Percentiles rank a stretch among this genome's conserved stretches.
phyloP scores from a whole-genome alignment of 345 rosid species.

The Cardiospermum halicacabum region DNA sequence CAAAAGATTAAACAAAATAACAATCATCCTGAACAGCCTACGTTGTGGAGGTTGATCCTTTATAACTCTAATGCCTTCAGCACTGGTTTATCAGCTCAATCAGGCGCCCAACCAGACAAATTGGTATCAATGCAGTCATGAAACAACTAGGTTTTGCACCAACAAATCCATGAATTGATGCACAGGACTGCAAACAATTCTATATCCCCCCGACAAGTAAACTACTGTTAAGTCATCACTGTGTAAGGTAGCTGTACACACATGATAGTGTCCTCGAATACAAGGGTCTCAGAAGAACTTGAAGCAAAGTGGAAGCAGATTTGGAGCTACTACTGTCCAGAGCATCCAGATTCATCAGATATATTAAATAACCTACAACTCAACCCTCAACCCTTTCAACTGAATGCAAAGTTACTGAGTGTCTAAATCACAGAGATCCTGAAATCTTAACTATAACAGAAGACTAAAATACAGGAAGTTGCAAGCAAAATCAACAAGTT shows the following conservation, averaged over 20 bases:
- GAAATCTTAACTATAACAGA: constrained; percentile 6
- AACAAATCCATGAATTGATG: constrained; percentile 16
- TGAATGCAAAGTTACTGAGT: not conserved
- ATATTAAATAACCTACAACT: constrained; percentile 3
- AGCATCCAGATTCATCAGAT: constrained; percentile 9
- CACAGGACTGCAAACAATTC: constrained; percentile 15
- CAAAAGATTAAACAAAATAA: not conserved
- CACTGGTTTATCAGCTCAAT: constrained; percentile 13
- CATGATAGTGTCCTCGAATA: not conserved
- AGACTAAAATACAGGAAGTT: not conserved
- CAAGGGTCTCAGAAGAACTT: constrained; percentile 13
- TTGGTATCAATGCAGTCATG: not conserved
- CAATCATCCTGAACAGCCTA: constrained; percentile 15
- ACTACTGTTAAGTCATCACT: not conserved
- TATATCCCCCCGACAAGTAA: not conserved
- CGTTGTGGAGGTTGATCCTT: constrained; percentile 4
- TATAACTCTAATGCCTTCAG: constrained; percentile 5
- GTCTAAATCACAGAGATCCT: not conserved
- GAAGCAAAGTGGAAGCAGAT: not conserved
- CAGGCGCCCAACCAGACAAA: constrained; percentile 12
- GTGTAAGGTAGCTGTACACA: not conserved
- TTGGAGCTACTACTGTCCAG: constrained; percentile 3
- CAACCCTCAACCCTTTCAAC: not conserved
- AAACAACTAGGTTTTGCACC: constrained; percentile 1
- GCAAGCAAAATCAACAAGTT: constrained; percentile 8